Evolutionary conservation across 2,329 filamentous ascomycete species (phyloP).

Genomic region (Aureobasidium sp.): DNA sequence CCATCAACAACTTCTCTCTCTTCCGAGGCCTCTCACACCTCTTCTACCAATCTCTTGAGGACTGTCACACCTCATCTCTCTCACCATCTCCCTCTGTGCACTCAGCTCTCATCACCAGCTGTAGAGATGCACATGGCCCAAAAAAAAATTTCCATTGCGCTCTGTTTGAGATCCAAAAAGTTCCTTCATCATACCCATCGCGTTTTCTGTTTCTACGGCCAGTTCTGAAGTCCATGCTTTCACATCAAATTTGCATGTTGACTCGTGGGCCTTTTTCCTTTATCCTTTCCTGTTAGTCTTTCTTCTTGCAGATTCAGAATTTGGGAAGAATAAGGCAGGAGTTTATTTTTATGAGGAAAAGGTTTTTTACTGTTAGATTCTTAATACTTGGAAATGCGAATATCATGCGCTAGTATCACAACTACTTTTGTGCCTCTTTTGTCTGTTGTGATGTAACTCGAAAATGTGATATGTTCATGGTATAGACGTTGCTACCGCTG

Average conservation of each 20-base stretch:
- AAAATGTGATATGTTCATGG: too few relatives aligned
- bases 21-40: neutral
- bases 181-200: neutral
- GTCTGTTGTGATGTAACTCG: too few relatives aligned
- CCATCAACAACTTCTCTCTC: neutral
- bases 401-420: too few relatives aligned
- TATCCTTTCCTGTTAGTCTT: neutral
- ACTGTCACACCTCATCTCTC: neutral
- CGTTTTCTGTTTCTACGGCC: neutral
- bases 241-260: neutral
- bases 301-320: neutral
- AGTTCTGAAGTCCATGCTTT: neutral
- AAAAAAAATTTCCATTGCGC: neutral
- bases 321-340: too few relatives aligned
- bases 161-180: neutral
- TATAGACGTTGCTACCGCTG: too few relatives aligned
- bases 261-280: conserved; percentile 6
- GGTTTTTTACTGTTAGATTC: too few relatives aligned
- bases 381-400: too few relatives aligned
- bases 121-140: neutral
- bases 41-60: neutral
- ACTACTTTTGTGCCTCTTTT: too few relatives aligned
- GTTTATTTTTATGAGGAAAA: neutral
- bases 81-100: neutral
- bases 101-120: neutral